Percentiles rank a stretch among this genome's conserved stretches.
These are phyloP conservation scores for Conticribra guillardii DNA, from an alignment of 108 stramenopile genomes.

Conservation along the genomic window DNA sequence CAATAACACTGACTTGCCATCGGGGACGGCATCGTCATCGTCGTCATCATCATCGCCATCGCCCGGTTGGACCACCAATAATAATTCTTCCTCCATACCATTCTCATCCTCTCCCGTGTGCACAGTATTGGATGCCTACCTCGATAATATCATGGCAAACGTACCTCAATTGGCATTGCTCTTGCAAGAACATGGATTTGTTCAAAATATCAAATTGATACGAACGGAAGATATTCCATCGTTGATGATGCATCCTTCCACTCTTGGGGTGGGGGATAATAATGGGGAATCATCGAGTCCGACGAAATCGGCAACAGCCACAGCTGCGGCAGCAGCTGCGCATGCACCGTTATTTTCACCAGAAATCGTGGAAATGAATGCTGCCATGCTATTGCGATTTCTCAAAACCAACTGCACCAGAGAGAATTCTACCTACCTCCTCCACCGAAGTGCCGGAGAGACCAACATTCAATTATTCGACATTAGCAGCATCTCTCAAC, in stretches of 20 bases:
- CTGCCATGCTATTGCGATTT: conserved; percentile 75
- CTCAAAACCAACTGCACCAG: conserved; percentile 81
- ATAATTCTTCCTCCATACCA: too few relatives aligned
- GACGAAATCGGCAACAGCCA: too few relatives aligned
- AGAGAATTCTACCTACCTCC: conserved; percentile 82
- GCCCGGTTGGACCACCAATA: too few relatives aligned
- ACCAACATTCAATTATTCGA: conserved; percentile 85
- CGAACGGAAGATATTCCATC: conserved; percentile 78
- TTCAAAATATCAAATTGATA: conserved; percentile 81
- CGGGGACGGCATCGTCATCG: too few relatives aligned
- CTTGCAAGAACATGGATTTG: conserved; percentile 78
- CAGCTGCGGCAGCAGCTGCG: conserved; percentile 9
- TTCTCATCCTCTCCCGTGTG: conserved; percentile 57
- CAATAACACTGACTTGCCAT: neutral
- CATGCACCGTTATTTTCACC: conserved; percentile 67
- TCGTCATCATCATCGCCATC: too few relatives aligned
- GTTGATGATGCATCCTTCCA: conserved; percentile 73
- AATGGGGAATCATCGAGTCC: too few relatives aligned
- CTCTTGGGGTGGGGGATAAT: conserved; percentile 48
- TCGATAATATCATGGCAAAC: conserved; percentile 89
- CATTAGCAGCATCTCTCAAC: conserved; percentile 73
- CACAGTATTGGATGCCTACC: conserved; percentile 81
- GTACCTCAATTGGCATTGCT: conserved; percentile 87
- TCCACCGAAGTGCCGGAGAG: conserved; percentile 64
- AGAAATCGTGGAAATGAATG: conserved; percentile 88